Conservation (phyloP, 2,329 filamentous ascomycete species). For the Chrysoporthe cubensis region DNA sequence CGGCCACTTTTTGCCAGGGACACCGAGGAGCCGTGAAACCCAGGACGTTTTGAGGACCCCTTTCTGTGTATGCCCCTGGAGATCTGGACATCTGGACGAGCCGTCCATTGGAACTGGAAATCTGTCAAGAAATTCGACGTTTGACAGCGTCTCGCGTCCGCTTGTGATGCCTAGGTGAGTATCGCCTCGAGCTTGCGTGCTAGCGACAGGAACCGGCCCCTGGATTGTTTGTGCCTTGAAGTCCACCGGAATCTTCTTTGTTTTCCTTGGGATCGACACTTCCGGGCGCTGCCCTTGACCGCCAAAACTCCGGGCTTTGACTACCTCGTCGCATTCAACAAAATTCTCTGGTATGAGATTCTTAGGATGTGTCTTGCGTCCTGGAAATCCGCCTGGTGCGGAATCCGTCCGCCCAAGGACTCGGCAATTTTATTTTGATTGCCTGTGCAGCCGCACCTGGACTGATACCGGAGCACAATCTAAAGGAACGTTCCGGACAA, state of each 20-base stretch:
- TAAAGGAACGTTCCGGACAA: not conserved
- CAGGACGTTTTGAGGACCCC: constrained; percentile 1
- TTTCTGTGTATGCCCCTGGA: not conserved
- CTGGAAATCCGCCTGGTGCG: not conserved
- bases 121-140: not conserved
- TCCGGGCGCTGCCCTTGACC: not conserved
- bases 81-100: constrained; percentile 11
- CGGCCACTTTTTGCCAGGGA: not conserved
- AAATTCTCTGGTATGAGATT: not conserved
- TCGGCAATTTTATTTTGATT: constrained; percentile 25
- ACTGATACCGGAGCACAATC: not conserved
- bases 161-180: constrained; percentile 20
- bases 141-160: not conserved
- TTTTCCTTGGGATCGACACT: not conserved
- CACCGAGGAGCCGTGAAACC: not conserved
- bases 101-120: not conserved
- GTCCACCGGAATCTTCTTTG: not conserved
- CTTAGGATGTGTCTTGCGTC: not conserved
- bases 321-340: not conserved
- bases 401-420: not conserved
- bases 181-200: constrained; percentile 12
- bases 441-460: constrained; percentile 26
- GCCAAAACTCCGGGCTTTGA: not conserved
- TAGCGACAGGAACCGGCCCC: constrained; percentile 21
- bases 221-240: not conserved